Evolutionary conservation across 2,329 filamentous ascomycete species (phyloP), one percentile per base, ranked within the genome.

Genomic region (Botrytis tulipae): DNA sequence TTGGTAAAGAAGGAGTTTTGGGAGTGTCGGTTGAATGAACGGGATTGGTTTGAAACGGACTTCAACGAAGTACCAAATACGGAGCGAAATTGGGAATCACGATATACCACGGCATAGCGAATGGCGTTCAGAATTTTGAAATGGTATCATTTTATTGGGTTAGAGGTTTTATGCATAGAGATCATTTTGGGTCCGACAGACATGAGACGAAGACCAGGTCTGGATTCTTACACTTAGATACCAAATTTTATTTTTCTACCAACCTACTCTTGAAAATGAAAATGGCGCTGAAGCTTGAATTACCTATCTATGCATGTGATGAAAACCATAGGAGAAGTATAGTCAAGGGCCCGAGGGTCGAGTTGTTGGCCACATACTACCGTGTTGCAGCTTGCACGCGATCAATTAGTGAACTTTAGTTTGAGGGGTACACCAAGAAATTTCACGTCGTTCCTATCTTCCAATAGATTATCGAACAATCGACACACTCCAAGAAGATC

Each of bases 1-100:
- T n/a, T 83, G 81, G 78, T 80, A 72, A 40, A 65, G 29, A 16
- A 54, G 40, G 35, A 32, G 16, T 46, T 54, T 40, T 51, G n/a
- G 18, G 35, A 75, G 61, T 35, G 32, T 40, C 9, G 71, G 7
- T 63, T 20, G 42, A 16, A 62, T 10, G 51, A 20, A 37, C 22
- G 32, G 37, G 54, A 59, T 35, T 18, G 18, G 18, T 9, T 32
- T 18, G 22, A 37, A 18, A 57, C 37, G 35, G 35, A 54, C 25
- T 42, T 57, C n/a, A 20, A 8, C 18, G 25, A 48, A 42, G 59
- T 71, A 51, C 48, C 25, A n/a, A 51, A 66, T 46, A 51, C 35
- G 60, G 46, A 35, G 22, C 22, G 60, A 44, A 18, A 25, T 63
- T 62, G 69, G 29, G 40, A n/a, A 51, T 22, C 20, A 67, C 44